A percentile compares a stretch with the other conserved stretches of the same genome.
phyloP scores from a whole-genome alignment of 140 eudicot species.

The Senecio squalidus region DNA sequence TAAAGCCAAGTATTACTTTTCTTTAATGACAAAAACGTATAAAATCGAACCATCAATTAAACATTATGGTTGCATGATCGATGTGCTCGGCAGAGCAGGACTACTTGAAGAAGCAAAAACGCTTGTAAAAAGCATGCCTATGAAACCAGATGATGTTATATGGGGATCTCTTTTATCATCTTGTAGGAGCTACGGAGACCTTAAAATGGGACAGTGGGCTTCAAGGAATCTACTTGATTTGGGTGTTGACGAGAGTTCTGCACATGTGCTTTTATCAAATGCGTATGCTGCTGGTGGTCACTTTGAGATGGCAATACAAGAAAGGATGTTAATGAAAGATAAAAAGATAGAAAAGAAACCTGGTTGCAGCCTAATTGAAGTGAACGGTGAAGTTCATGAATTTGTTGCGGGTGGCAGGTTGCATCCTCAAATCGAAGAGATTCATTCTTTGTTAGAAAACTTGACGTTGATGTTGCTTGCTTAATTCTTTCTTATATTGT shows the following conservation, averaged over 20 bases:
- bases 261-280: constrained; percentile 54
- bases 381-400: constrained; percentile 67
- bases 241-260: constrained; percentile 40
- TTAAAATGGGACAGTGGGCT: constrained; percentile 53
- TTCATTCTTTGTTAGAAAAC: constrained; percentile 20
- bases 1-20: constrained; percentile 47
- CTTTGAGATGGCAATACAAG: constrained; percentile 44
- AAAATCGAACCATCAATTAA: constrained; percentile 54
- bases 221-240: constrained; percentile 32
- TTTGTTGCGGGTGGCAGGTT: constrained; percentile 54
- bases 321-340: constrained; percentile 48
- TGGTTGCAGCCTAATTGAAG: constrained; percentile 61
- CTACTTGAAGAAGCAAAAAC: constrained; percentile 46
- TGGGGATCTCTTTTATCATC: constrained; percentile 64
- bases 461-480: constrained; percentile 17
- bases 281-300: constrained; percentile 50
- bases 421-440: constrained; percentile 30
- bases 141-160: constrained; percentile 55
- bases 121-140: constrained; percentile 46
- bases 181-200: constrained; percentile 38
- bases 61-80: constrained; percentile 79
- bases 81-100: constrained; percentile 53
- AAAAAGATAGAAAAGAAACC: constrained; percentile 43
- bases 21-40: constrained; percentile 39
- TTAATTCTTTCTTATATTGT: not conserved